Evolutionary conservation across 257 asterid species (phyloP).

Genomic region (Lycium barbarum): DNA sequence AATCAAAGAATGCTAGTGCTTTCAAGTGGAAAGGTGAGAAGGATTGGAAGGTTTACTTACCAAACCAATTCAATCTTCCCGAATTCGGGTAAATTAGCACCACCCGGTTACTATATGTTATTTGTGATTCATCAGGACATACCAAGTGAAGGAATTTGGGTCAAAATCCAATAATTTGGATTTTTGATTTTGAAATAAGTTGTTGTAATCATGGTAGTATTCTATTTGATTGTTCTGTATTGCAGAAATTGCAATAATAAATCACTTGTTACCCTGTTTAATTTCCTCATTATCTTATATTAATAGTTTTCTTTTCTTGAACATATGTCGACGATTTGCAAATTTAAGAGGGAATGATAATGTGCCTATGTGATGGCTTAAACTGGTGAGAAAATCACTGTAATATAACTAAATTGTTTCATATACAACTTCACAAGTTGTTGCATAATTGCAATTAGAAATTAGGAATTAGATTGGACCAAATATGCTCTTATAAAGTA

Average conservation of each 20-base stretch:
- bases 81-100: slow-evolving; percentile 49
- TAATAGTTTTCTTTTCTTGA: neutral
- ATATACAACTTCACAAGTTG: too few species aligned
- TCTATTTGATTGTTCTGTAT: too few species aligned
- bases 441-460: too few species aligned
- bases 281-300: neutral
- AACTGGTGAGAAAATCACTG: too few species aligned
- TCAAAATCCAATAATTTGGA: slow-evolving; percentile 36
- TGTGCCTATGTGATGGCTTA: too few species aligned
- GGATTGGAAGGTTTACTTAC: slow-evolving; percentile 22
- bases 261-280: neutral
- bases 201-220: too few species aligned
- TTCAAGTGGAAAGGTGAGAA: slow-evolving; percentile 17
- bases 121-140: slow-evolving; percentile 51
- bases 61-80: slow-evolving; percentile 35
- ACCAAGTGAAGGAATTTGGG: slow-evolving; percentile 61
- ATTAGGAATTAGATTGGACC: too few species aligned
- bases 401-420: too few species aligned
- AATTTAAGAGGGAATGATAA: neutral
- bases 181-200: too few species aligned
- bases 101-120: slow-evolving; percentile 55
- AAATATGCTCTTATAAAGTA: too few species aligned
- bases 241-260: too few species aligned
- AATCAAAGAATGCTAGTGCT: slow-evolving; percentile 54
- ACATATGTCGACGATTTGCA: neutral